Evolutionary conservation across 2,329 filamentous ascomycete species (phyloP), one percentile per base, ranked within the genome.

Genomic region (Beauveria sp.): DNA sequence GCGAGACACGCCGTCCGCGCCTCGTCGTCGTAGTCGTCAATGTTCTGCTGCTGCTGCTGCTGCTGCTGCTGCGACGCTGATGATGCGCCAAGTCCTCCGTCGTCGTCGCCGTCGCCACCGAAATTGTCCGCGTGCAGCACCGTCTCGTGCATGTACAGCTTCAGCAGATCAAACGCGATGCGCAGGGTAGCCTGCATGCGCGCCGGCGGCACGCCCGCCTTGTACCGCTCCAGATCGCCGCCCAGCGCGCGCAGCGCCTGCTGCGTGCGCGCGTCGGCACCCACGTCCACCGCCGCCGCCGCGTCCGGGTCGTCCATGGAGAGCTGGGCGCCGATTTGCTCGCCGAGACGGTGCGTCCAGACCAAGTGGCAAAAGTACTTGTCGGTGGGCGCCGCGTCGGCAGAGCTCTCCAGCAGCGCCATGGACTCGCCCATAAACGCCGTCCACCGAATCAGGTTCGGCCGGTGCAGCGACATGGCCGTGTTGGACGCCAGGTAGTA

Each of bases 71-170:
- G 62, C 69, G 69, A 30, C 77, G 68, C 54, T 2, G 9, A 71
- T 16, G 4, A 71, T 38, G 76, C 74, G 58, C 78, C 73, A 24
- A 76, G 69, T 51, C 75, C 71, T 9, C 78, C 76, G n/a, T 77
- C 73, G 69, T 75, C 78, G 67, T 77, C 77, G 8, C 77, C 77
- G 22, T 76, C 46, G 76, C 63, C 69, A 74, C 67, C 82, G 77
- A 84, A 77, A 22, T 77, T 78, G 60, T 88, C 85, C 9, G 83
- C 78, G 65, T 90, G 86, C 65, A 93, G 82, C 3, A 84, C 86
- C 59, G 90, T 84, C 72, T 93, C 90, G 70, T 93, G 87, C 77
- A 92, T 86, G 70, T 89, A 91, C 3, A 93, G 76, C 64, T 81
- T 87, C 42, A 90, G 71, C 2, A 88, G 81, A 65, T 86, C 78